These are phyloP conservation scores for Lanmaoa pseudosensibilis DNA, from an alignment of 768 basidiomycete genomes.

Conservation along the genomic window DNA sequence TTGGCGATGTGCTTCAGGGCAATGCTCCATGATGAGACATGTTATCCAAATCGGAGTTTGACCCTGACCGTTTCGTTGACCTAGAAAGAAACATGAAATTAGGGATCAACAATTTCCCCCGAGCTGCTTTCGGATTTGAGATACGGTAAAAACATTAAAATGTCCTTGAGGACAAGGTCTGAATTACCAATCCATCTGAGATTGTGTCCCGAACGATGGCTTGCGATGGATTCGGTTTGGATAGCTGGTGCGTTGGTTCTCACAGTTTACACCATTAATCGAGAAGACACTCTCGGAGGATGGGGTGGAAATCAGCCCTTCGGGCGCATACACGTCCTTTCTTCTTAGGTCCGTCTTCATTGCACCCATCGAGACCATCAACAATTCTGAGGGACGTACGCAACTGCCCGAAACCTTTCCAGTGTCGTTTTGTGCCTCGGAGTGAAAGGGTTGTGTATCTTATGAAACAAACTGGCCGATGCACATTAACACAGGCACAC, in stretches of 20 bases:
- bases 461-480: constrained; percentile 26
- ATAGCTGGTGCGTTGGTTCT: constrained; percentile 43
- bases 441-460: constrained; percentile 32
- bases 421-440: constrained; percentile 39
- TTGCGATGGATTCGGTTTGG: constrained; percentile 46
- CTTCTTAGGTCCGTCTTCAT: constrained; percentile 33
- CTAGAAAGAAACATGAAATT: constrained; percentile 23
- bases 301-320: constrained; percentile 36
- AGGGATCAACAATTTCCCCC: constrained; percentile 38
- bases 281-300: constrained; percentile 34
- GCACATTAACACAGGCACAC: neutral
- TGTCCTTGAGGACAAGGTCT: neutral
- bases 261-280: constrained; percentile 40
- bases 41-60: constrained; percentile 43
- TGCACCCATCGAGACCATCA: neutral
- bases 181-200: constrained; percentile 24
- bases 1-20: constrained; percentile 33
- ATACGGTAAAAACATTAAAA: constrained; percentile 33
- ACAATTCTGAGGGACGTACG: neutral
- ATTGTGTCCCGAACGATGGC: constrained; percentile 45
- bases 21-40: constrained; percentile 22
- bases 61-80: constrained; percentile 38
- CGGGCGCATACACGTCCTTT: constrained; percentile 36
- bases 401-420: constrained; percentile 45
- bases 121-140: constrained; percentile 43